Evolutionary conservation across 2,329 filamentous ascomycete species (phyloP), one percentile per base, ranked within the genome.

Genomic region (Penicillium hordei): DNA sequence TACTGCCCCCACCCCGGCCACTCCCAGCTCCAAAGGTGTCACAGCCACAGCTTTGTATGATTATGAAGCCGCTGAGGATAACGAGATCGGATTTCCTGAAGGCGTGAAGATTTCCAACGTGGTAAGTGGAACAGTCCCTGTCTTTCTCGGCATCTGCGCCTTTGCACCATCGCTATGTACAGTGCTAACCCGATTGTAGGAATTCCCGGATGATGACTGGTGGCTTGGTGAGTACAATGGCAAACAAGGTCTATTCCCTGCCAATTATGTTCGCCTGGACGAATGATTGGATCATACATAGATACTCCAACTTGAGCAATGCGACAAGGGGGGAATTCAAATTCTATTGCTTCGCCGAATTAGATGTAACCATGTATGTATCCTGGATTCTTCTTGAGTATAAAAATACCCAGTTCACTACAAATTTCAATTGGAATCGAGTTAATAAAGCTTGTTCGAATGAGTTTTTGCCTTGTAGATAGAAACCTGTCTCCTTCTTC

Each of bases 151-250:
- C 57, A 17, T 27, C 12, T 34, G 45, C 2, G 31, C 57, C n/a
- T 27, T 13, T 34, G 48, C 3, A 21, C 39, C 19, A 21, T 29
- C 33, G 9, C 50, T 44, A 34, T 40, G 25, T 44, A 9, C 7
- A 17, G 48, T 58, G 46, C 74, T 78, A 67, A 71, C 43, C 10
- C 13, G 43, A 46, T 31, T 42, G 21, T 66, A 89, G 87, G 91
- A 97, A 79, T 97, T 97, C 76, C 94, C 94, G 2, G 94, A 97
- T 69, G 93, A 97, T 65, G 94, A 99, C 72, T 99, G 94, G 94
- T 99, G 94, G 94, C 89, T 93, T 68, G 94, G 94, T 58, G 86
- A 90, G 69, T 95, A 89, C 75, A 82, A 87, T 27, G 92, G 92
- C 50, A 84, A 88, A 57, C 84, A 84, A 31, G 94, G 94, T 60